Evolutionary conservation across 345 rosid species (phyloP).

Genomic region (Eucalyptus polybractea): DNA sequence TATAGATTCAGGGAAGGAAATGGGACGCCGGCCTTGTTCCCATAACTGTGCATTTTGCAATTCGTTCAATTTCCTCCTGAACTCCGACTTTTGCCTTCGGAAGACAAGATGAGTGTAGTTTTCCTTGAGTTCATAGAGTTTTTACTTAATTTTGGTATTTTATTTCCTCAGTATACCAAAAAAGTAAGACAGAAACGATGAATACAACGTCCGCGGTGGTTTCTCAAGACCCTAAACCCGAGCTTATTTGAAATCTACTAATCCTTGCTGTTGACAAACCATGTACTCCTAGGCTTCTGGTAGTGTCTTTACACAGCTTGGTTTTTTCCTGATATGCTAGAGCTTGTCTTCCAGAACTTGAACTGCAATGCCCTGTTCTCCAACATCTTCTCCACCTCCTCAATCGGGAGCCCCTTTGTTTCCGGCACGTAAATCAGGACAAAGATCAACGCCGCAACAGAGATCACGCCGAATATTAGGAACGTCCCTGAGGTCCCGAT

Average conservation of each 20-base stretch:
- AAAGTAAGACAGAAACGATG: background rate
- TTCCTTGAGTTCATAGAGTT: background rate
- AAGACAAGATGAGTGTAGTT: background rate
- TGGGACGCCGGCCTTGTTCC: background rate
- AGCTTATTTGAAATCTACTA: background rate
- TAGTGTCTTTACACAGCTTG: slow-evolving; percentile 14
- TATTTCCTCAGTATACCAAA: background rate
- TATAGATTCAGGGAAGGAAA: background rate
- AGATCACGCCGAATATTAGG: slow-evolving; percentile 48
- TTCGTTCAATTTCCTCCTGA: background rate
- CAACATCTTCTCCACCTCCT: slow-evolving; percentile 76
- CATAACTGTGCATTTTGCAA: background rate
- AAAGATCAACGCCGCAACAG: slow-evolving; percentile 55
- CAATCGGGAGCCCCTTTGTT: slow-evolving; percentile 81
- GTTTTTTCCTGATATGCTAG: slow-evolving; percentile 9
- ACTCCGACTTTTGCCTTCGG: background rate
- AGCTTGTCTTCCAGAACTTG: slow-evolving; percentile 52
- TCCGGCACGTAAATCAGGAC: slow-evolving; percentile 72
- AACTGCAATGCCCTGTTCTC: slow-evolving; percentile 39
- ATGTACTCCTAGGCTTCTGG: background rate
- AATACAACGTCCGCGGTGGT: background rate
- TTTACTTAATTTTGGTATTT: background rate
- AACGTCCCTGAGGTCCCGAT: slow-evolving; percentile 78
- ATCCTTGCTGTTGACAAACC: background rate
- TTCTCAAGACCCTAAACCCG: background rate